Conservation (phyloP, 2,329 filamentous ascomycete species). For the Colletotrichum lentis region DNA sequence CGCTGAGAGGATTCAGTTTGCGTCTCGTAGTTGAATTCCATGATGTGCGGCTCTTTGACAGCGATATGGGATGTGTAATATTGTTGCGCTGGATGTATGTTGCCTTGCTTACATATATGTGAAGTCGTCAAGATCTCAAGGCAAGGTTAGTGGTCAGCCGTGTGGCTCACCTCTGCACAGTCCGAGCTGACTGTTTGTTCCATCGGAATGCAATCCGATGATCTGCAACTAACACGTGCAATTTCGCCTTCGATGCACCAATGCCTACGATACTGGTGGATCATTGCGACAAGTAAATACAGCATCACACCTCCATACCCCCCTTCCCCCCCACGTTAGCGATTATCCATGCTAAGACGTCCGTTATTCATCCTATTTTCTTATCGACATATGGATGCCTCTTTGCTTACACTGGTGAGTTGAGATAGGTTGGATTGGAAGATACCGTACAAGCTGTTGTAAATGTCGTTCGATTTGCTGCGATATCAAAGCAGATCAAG, state of each 20-base stretch:
- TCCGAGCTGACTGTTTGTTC: neutral
- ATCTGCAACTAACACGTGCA: neutral
- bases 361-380: neutral
- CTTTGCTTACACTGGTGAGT: neutral
- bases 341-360: neutral
- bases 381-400: too few species aligned
- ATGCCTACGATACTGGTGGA: neutral
- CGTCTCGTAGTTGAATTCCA: constrained; percentile 38
- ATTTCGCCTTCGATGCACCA: neutral
- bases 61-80: neutral
- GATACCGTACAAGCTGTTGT: too few species aligned
- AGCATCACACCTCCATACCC: too few species aligned
- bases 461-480: too few species aligned
- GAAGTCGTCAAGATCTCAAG: neutral
- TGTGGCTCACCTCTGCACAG: neutral
- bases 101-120: neutral
- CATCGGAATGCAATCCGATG: constrained; percentile 3
- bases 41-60: neutral
- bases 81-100: neutral
- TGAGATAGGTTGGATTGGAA: neutral
- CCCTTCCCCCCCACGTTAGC: neutral
- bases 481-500: too few species aligned
- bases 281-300: neutral
- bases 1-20: constrained; percentile 42
- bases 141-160: neutral